These are phyloP conservation scores for Phoenix dactylifera DNA, from an alignment of 176 grass and related monocot species.

Conservation along the genomic window DNA sequence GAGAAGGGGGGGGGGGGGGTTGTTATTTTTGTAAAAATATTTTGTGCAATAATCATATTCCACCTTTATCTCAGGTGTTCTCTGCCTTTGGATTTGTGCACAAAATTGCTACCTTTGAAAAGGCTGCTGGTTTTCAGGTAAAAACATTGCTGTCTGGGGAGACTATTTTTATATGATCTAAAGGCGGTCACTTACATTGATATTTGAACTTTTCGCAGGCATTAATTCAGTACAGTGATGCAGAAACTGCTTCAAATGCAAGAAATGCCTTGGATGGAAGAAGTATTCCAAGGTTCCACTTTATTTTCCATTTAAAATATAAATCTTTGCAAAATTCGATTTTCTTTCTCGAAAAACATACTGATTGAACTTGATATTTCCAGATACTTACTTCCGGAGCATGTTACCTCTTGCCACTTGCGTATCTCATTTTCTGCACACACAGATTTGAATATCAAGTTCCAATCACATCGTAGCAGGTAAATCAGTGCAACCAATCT, in stretches of 20 bases:
- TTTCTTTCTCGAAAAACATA: background rate
- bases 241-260: slow-evolving; percentile 70
- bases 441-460: slow-evolving; percentile 97
- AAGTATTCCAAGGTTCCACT: slow-evolving; percentile 83
- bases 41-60: no score
- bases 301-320: slow-evolving; percentile 8
- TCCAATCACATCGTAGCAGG: slow-evolving; percentile 98
- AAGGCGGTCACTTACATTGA: background rate
- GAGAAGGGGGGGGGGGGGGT: background rate
- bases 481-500: slow-evolving; percentile 12
- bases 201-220: slow-evolving; percentile 42
- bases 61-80: slow-evolving; percentile 50
- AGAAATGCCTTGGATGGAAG: slow-evolving; percentile 91
- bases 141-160: no score
- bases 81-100: slow-evolving; percentile 97
- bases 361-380: slow-evolving; percentile 21
- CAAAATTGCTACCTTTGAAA: slow-evolving; percentile 99
- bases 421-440: slow-evolving; percentile 95
- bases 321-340: background rate
- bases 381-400: slow-evolving; percentile 84
- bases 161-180: background rate
- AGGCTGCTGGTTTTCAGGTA: slow-evolving; percentile 97
- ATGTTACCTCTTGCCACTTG: slow-evolving; percentile 63
- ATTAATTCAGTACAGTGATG: slow-evolving; percentile 92
- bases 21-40: no score